Percentiles rank a stretch among this genome's conserved stretches.
Conservation (phyloP, 2,329 filamentous ascomycete species). For the Ceratocystis cubensis region DNA sequence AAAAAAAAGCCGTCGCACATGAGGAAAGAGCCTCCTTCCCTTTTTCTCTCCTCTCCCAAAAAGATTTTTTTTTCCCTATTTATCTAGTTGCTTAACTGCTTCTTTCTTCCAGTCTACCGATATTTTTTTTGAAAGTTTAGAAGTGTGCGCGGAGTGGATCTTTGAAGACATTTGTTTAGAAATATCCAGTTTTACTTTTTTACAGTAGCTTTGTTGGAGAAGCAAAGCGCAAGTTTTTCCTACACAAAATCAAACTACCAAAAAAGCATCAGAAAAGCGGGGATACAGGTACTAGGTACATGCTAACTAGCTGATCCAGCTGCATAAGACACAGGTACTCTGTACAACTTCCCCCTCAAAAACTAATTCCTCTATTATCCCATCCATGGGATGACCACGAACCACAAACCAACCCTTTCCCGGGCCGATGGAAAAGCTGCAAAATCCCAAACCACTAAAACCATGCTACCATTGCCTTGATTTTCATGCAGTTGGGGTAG, state of each 20-base stretch:
- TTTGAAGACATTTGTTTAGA: too few relatives aligned
- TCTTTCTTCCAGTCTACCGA: too few relatives aligned
- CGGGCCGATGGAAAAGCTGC: conserved; percentile 4
- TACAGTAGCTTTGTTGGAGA: neutral
- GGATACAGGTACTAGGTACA: neutral
- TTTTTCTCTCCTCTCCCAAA: neutral
- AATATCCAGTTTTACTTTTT: neutral
- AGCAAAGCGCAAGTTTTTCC: neutral
- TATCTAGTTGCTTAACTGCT: too few relatives aligned
- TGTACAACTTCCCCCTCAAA: neutral
- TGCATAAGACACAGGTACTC: neutral
- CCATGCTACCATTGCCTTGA: neutral
- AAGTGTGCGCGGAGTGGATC: too few relatives aligned
- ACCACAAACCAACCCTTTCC: neutral
- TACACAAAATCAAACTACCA: neutral
- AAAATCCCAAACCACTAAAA: neutral
- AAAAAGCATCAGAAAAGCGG: neutral
- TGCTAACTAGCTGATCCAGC: too few relatives aligned
- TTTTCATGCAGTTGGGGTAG: neutral
- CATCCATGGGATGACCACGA: neutral
- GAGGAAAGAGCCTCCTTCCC: conserved; percentile 1
- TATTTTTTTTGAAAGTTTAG: too few relatives aligned
- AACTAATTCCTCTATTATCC: neutral
- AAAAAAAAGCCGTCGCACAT: neutral
- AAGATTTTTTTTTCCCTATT: too few relatives aligned